A percentile compares a stretch with the other conserved stretches of the same genome.
Evolutionary conservation across 108 stramenopile species (phyloP).

Genomic region (Schizochytrium sp.): DNA sequence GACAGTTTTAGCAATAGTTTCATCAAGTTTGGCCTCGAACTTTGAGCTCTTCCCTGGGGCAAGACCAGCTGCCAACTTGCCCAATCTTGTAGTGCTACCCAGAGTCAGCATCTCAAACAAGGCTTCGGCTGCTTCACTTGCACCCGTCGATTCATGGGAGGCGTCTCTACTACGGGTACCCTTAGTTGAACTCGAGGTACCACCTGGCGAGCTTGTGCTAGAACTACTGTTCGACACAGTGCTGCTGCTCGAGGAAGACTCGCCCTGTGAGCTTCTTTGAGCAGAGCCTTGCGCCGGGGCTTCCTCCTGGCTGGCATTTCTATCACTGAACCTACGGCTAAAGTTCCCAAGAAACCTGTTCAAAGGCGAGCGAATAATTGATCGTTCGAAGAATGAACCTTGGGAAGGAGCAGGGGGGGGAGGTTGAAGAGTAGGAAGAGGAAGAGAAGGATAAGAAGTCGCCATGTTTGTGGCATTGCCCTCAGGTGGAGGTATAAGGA

Average conservation of each 20-base stretch:
- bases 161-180: too few species aligned
- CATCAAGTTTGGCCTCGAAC: background rate
- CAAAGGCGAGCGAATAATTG: background rate
- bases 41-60: background rate
- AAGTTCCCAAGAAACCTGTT: background rate
- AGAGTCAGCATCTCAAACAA: conserved; percentile 10
- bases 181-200: too few species aligned
- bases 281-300: too few species aligned
- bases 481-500: too few species aligned
- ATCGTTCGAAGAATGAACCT: background rate
- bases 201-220: too few species aligned
- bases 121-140: background rate
- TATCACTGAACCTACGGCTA: background rate
- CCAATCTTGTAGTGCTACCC: background rate
- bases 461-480: background rate
- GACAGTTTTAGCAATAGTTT: background rate
- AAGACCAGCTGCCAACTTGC: background rate
- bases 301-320: too few species aligned
- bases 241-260: too few species aligned
- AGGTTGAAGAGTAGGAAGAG: background rate
- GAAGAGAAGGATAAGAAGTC: background rate
- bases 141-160: background rate
- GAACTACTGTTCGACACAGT: too few species aligned
- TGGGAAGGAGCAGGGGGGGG: background rate
- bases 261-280: too few species aligned